Percentiles rank a stretch among this genome's conserved stretches.
Evolutionary conservation across 2,329 filamentous ascomycete genomes (phyloP).

Genomic region (Penicillium sumatraense): DNA sequence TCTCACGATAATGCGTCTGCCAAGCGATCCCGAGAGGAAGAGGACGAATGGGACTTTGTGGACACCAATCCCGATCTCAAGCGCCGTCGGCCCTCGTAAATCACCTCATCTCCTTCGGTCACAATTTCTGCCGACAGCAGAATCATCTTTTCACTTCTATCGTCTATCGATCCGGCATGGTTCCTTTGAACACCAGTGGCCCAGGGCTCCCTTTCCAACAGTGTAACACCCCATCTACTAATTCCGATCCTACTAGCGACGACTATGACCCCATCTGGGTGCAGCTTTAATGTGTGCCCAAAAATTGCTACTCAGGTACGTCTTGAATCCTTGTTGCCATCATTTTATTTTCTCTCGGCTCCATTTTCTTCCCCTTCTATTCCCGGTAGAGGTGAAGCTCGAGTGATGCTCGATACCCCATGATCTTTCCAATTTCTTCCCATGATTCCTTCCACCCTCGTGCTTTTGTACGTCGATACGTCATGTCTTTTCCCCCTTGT

Average conservation of each 20-base stretch:
- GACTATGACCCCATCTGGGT: constrained; percentile 3
- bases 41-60: constrained; percentile 37
- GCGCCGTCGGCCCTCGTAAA: constrained; percentile 55
- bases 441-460: background rate
- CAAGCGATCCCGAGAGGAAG: constrained; percentile 41
- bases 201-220: background rate
- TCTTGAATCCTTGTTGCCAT: background rate
- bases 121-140: background rate
- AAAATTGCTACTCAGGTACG: constrained; percentile 5
- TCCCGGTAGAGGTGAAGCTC: background rate
- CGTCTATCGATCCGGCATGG: too few species aligned
- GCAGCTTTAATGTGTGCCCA: background rate
- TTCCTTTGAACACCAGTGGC: constrained; percentile 1
- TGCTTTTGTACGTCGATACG: background rate
- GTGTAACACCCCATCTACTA: constrained; percentile 13
- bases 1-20: constrained; percentile 27
- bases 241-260: constrained; percentile 11
- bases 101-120: constrained; percentile 5
- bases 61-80: constrained; percentile 51
- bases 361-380: background rate
- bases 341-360: background rate
- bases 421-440: background rate
- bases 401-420: background rate
- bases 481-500: constrained; percentile 1
- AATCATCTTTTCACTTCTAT: background rate